Evolutionary conservation across 345 rosid species (phyloP).

Genomic region (Erucastrum elatum): DNA sequence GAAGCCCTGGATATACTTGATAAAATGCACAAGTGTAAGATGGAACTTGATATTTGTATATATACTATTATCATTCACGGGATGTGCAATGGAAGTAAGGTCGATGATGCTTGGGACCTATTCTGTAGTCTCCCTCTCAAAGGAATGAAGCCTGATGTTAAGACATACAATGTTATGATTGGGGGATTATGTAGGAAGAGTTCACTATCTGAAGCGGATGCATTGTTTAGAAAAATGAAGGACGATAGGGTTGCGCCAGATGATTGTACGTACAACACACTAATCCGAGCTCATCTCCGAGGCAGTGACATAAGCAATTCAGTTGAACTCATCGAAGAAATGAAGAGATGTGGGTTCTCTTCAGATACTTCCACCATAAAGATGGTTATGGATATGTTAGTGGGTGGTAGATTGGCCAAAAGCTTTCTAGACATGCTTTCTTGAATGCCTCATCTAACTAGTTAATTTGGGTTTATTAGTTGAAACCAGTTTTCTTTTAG

Average conservation of each 20-base stretch:
- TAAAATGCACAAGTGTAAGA: not conserved
- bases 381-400: not conserved
- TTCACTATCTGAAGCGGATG: not conserved
- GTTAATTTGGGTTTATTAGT: too few species aligned
- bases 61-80: slow-evolving; percentile 6
- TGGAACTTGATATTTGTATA: not conserved
- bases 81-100: slow-evolving; percentile 35
- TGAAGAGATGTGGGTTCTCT: not conserved
- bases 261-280: not conserved
- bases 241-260: slow-evolving; percentile 7
- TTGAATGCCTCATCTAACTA: not conserved
- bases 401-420: not conserved
- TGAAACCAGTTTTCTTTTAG: too few species aligned
- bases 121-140: slow-evolving; percentile 11
- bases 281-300: not conserved
- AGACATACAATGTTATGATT: slow-evolving; percentile 21
- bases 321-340: not conserved
- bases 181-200: slow-evolving; percentile 10
- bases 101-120: slow-evolving; percentile 23
- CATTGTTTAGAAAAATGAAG: slow-evolving; percentile 9
- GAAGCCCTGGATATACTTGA: not conserved
- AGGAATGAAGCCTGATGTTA: slow-evolving; percentile 32
- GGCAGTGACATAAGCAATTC: not conserved
- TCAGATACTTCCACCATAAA: not conserved
- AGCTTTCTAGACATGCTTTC: not conserved